Evolutionary conservation across 192 early-diverging fungal species (phyloP).

Genomic region (Gamsiella multidivaricata): DNA sequence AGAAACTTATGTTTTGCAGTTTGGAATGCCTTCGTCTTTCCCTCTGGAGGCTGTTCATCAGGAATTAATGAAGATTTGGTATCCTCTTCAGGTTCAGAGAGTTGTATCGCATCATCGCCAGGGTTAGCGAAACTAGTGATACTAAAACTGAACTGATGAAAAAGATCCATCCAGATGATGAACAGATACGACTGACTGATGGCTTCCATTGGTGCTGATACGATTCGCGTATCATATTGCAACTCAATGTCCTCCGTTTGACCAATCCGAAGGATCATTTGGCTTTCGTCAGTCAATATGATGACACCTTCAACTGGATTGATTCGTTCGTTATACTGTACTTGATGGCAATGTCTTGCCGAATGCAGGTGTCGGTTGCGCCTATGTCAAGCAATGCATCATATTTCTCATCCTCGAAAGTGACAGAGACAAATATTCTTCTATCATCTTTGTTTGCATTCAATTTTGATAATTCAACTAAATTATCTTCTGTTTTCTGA

Average conservation of each 20-base stretch:
- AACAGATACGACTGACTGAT: neutral
- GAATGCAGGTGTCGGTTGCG: too few species aligned
- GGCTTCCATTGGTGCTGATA: too few species aligned
- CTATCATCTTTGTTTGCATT: too few species aligned
- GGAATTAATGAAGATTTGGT: neutral
- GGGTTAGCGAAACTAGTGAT: neutral
- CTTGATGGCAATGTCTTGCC: too few species aligned
- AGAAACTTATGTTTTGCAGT: neutral
- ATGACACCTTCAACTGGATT: neutral
- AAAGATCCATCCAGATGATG: slow-evolving; percentile 4
- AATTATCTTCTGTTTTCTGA: too few species aligned
- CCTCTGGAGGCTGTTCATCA: neutral
- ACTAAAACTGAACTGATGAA: slow-evolving; percentile 5
- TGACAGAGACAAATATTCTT: neutral
- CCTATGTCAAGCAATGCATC: slow-evolving; percentile 15
- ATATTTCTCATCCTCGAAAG: neutral
- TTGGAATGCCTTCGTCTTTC: neutral
- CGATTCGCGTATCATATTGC: too few species aligned
- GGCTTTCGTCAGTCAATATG: too few species aligned
- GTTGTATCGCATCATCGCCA: too few species aligned
- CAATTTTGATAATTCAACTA: too few species aligned
- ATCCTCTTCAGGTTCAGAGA: neutral
- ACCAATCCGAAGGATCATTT: too few species aligned
- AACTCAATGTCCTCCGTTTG: too few species aligned
- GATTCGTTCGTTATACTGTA: too few species aligned